These are phyloP conservation scores for Plasmodium yoelii DNA, from an alignment of 169 alveolate species.

Conservation along the genomic window DNA sequence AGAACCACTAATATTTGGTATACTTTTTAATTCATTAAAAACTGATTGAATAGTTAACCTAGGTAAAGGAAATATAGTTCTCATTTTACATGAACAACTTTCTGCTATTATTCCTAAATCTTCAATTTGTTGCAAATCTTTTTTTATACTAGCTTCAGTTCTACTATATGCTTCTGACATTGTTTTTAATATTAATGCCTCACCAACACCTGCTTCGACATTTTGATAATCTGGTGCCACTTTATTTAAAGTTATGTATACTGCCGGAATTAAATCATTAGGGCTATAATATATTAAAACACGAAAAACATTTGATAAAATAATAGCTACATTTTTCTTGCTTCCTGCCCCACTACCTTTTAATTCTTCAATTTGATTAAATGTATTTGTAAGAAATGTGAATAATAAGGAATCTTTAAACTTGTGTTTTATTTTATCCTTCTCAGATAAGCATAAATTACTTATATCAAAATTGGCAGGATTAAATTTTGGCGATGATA, in stretches of 20 bases:
- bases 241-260: conserved; percentile 86
- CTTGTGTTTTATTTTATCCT: conserved; percentile 73
- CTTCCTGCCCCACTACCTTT: conserved; percentile 92
- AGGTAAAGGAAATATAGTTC: conserved; percentile 88
- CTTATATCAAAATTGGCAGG: conserved; percentile 82
- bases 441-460: conserved; percentile 75
- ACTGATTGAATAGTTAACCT: conserved; percentile 89
- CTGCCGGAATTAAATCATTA: conserved; percentile 86
- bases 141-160: conserved; percentile 92
- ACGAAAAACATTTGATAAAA: conserved; percentile 87
- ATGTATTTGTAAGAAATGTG: conserved; percentile 84
- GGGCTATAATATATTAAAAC: conserved; percentile 89
- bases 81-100: conserved; percentile 90
- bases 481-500: conserved; percentile 85
- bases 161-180: conserved; percentile 95
- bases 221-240: conserved; percentile 97
- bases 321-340: conserved; percentile 85
- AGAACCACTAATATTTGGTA: conserved; percentile 84
- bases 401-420: conserved; percentile 77
- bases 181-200: conserved; percentile 93
- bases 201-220: conserved; percentile 97
- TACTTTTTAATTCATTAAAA: conserved; percentile 78
- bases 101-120: conserved; percentile 93
- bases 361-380: conserved; percentile 87
- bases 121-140: conserved; percentile 90